Evolutionary conservation across 2,329 filamentous ascomycete species (phyloP), one percentile per base, ranked within the genome.

Genomic region (Colletotrichum musicola): DNA sequence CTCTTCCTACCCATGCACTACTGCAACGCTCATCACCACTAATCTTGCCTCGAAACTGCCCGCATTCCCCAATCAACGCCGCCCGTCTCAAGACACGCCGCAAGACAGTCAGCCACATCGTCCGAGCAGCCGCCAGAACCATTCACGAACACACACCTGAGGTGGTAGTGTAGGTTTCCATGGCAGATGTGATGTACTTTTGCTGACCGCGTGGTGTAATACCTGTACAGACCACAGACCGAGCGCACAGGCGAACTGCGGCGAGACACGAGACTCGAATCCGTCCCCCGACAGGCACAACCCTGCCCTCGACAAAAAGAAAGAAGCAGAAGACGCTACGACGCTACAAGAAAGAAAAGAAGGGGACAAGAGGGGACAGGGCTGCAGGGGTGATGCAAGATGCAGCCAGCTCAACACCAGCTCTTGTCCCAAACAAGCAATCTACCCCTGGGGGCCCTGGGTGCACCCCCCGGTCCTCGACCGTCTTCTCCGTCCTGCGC

Each of bases 331-430:
- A 10, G 30, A 12, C 30, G 30, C 30, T 35, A 35, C 30, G 30
- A 35, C 30, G 30, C 30, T 35, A 27, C 14, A 14, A 49, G 59
- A 42, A 62, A 47, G 46, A 12, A 13, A 18, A 20, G 16, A 54
- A 38, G 12, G 61, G 54, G 47, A 54, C 49, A 60, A 38, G 54
- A 60, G 40, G 13, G 42, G 54, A 60, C 61, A 55, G 61, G 61
- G 54, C 65, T 68, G 65, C 65, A 64, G 61, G 65, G 61, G 61
- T 20, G 38, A 68, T 65, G 55, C 65, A 64, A 59, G 47, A 68
- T 64, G 65, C 65, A 64, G 30, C 54, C 61, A 54, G 22, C 30
- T 53, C 42, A 64, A 47, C 54, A 55, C 22, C 12, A 22, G 65
- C 49, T 64, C 47, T 25, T 60, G 30, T 50, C 65, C 65, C 55